Evolutionary conservation across 2,329 filamentous ascomycete genomes (phyloP), one percentile per base, ranked within the genome.

Genomic region (Raffaelea ambrosiae): DNA sequence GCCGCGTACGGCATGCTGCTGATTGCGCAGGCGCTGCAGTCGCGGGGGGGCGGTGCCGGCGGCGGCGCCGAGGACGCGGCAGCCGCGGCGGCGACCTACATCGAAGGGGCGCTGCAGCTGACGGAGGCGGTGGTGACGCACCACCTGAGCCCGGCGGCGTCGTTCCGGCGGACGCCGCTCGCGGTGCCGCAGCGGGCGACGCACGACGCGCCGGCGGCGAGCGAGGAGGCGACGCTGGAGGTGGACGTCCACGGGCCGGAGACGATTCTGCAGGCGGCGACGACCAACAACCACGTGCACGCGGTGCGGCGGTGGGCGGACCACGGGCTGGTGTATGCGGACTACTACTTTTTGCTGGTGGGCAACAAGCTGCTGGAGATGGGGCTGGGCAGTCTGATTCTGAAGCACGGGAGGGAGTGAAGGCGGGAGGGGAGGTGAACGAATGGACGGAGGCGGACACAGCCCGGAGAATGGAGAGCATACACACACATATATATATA

Each of bases 291-390:
- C 43, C 61, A 62, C 46, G 50, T 46, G 3, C 44, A 53, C 10
- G 59, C 53, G 5, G 44, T 43, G 20, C 44, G 51, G 33, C 47
- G 55, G 13, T 58, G 57, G 31, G 48, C 47, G 29, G 52, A 63
- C 45, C 61, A 63, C 53, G 66, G 67, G 4, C 53, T 72, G 26
- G 68, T 72, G 4, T 72, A 72, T 59, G 68, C 66, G 1, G 69
- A 71, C 53, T 72, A 72, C 51, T 72, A 65, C 49, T 55, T 72
- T 20, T 46, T 71, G 8, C 64, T 70, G 47, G 66, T 70, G 55
- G 68, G 68, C 8, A 72, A 71, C 48, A 65, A 66, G 46, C 52
- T 72, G 16, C 49, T 72, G 45, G 49, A 56, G 23, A 58, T 64
- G 60, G 60, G 59, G 0, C 44, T 61, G n/a, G 46, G 43, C 11